Evolutionary conservation across 495 filamentous ascomycete genomes (phyloP).

Genomic region (Aspergillus taichungensis): DNA sequence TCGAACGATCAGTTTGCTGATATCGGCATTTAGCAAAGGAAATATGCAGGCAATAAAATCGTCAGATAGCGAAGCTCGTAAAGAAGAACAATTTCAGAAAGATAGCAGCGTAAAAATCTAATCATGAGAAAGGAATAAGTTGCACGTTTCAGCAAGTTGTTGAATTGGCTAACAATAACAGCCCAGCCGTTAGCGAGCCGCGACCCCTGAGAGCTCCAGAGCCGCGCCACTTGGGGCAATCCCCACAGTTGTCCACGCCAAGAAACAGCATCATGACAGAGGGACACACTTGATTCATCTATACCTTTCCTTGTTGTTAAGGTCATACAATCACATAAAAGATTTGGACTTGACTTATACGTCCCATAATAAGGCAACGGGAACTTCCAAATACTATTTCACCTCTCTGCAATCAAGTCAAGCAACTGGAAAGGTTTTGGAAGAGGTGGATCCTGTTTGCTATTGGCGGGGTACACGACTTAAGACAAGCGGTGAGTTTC

Average conservation of each 20-base stretch:
- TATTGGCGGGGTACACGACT: too few species aligned
- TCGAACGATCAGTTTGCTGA: not conserved
- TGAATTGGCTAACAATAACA: conserved; percentile 22
- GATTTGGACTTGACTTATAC: too few species aligned
- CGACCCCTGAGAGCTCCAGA: conserved; percentile 35
- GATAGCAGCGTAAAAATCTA: not conserved
- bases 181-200: conserved; percentile 28
- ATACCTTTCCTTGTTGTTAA: too few species aligned
- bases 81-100: not conserved
- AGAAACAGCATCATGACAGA: conserved; percentile 3
- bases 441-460: too few species aligned
- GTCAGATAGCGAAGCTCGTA: conserved; percentile 1
- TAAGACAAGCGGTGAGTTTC: too few species aligned
- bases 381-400: too few species aligned
- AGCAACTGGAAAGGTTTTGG: too few species aligned
- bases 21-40: conserved; percentile 9
- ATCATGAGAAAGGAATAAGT: conserved; percentile 4
- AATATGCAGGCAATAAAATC: conserved; percentile 1
- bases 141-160: conserved; percentile 16
- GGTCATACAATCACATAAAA: too few species aligned
- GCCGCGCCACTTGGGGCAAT: conserved; percentile 28
- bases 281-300: not conserved
- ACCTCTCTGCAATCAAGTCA: too few species aligned
- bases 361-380: too few species aligned
- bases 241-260: conserved; percentile 16